Percentiles rank a stretch among this genome's conserved stretches.
phyloP scores from a whole-genome alignment of 164 flowering plant species.

The Paratinospora sagittata region DNA sequence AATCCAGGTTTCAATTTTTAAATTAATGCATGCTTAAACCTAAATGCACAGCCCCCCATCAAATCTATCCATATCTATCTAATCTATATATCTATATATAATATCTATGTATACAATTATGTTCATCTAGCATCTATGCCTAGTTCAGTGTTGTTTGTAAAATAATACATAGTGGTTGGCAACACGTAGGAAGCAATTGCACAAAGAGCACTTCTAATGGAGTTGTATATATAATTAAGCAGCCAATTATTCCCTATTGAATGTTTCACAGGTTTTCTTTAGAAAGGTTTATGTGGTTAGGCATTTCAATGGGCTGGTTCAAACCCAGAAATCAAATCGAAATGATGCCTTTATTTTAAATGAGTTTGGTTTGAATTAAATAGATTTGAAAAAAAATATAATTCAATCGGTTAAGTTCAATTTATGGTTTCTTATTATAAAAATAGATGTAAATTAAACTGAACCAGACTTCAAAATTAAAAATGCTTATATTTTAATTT shows the following conservation, averaged over 20 bases:
- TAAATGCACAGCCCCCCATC: too few relatives aligned
- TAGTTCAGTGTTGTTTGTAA: neutral
- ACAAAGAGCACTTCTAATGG: neutral
- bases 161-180: constrained; percentile 6
- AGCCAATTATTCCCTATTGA: neutral
- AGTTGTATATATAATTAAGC: neutral
- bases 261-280: neutral
- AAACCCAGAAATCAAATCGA: too few relatives aligned
- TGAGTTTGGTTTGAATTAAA: too few relatives aligned
- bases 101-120: too few relatives aligned
- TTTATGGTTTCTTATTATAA: too few relatives aligned
- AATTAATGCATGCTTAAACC: neutral
- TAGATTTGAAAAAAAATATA: neutral
- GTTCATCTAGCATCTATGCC: neutral
- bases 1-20: neutral
- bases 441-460: too few relatives aligned
- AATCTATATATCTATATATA: neutral
- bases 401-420: too few relatives aligned
- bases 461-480: too few relatives aligned
- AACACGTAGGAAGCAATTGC: constrained; percentile 4
- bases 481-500: too few relatives aligned
- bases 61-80: constrained; percentile 1
- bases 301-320: too few relatives aligned
- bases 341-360: too few relatives aligned
- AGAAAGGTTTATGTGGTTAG: too few relatives aligned